Base-by-base conservation (phyloP, 2,329 filamentous ascomycete species). In the Hymenotorrendiella dingleyae region DNA sequence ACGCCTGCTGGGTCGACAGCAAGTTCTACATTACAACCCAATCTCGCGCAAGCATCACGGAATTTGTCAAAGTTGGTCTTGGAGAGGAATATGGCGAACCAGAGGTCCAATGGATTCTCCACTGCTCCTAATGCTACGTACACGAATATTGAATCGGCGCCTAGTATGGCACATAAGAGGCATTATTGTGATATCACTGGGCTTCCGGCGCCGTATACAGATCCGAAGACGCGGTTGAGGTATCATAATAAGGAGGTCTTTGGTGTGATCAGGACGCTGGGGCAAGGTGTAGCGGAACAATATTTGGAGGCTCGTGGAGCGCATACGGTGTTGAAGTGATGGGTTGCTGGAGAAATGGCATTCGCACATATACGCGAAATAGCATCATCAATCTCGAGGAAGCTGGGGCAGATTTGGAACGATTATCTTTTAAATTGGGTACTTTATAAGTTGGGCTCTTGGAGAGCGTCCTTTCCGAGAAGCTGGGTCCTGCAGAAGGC, bases 171-270 rank as follows among this genome's bases (percentile, higher is more conserved):
- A 38, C 84, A 88, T 54, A 78, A 86, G 60, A 89, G 83, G 65
- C 86, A 84, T 58, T 98, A 97, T 66, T 98, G 93, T 70, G 94
- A 98, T 64, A 78, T 98, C 56, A 98, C 93, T 1, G 94, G 93
- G 1, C 68, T 98, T 52, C 80, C 87, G n/a, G 87, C 89, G 22
- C 84, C 85, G 5, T 98, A 98, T 62, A 80, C 86, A 23, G 93
- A 98, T 62, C 94, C 93, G 3, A 98, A 98, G 75, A 94, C 90
- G 28, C 78, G 91, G 51, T 67, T 98, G 64, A 75, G 91, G 49
- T 98, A 98, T 66, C 86, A 95, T 65, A 84, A 98, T 64, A 85
- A 79, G 64, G 93, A 98, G 69, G 78, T 97, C 5, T 98, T 96
- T 69, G 78, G 76, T 3, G 77, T 89, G 29, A 84, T 98, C 46